phyloP scores from a whole-genome alignment of 352 stramenopile genomes.

The Thalassiosira ordinaria region DNA sequence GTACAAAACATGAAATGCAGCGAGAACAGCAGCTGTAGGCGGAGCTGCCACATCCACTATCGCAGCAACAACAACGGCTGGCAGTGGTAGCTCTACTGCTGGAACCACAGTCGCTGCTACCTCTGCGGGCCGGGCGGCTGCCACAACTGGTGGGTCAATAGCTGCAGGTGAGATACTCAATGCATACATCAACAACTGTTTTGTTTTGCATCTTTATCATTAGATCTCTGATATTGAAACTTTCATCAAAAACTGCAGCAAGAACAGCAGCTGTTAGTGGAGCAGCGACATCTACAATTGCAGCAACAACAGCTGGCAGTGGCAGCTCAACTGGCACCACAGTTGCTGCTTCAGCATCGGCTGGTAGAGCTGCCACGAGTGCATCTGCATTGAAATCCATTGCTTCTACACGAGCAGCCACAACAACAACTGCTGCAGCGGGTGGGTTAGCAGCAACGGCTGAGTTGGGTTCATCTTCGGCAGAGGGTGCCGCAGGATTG shows the following conservation, averaged over 20 bases:
- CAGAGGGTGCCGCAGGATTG: slow-evolving; percentile 6
- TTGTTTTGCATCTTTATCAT: too few relatives aligned
- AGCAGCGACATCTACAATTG: neutral
- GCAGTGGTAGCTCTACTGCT: neutral
- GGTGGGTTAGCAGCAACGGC: neutral
- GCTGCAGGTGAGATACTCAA: neutral
- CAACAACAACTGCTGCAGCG: neutral
- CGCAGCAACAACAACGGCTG: slow-evolving; percentile 13
- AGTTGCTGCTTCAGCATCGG: slow-evolving; percentile 2
- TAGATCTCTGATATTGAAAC: too few relatives aligned
- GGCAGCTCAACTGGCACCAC: neutral
- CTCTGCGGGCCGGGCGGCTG: neutral
- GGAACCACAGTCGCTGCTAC: slow-evolving; percentile 5
- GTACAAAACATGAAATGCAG: too few relatives aligned
- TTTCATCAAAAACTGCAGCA: neutral
- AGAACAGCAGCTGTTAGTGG: neutral
- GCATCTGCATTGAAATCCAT: neutral
- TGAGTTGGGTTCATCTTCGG: slow-evolving; percentile 1
- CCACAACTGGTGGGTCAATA: neutral
- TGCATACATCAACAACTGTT: too few relatives aligned
- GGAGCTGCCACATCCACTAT: slow-evolving; percentile 9
- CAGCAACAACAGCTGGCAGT: slow-evolving; percentile 1
- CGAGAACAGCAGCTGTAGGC: neutral
- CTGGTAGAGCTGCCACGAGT: neutral
- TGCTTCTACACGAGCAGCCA: neutral